These are phyloP conservation scores for Chlorella sp. DNA, from an alignment of 139 green algal genomes.

Conservation along the genomic window DNA sequence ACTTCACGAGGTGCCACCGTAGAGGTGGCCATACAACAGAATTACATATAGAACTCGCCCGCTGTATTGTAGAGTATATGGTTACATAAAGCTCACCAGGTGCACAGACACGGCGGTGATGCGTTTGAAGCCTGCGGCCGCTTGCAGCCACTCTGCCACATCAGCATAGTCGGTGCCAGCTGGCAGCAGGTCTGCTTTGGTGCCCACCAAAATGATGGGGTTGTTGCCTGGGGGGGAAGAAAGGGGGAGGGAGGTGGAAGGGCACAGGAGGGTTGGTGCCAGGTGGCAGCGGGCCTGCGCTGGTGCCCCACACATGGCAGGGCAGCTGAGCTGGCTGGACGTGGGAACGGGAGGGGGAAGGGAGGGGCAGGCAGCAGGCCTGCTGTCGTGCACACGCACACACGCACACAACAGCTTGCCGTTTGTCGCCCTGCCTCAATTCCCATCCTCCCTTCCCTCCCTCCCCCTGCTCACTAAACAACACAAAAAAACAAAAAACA, in stretches of 20 bases:
- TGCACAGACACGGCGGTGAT: conserved; percentile 76
- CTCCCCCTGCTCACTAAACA: conserved; percentile 78
- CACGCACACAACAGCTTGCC: too few relatives aligned
- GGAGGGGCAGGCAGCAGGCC: conserved; percentile 82
- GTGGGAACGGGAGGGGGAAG: too few relatives aligned
- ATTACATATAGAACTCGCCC: too few relatives aligned
- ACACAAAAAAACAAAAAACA: too few relatives aligned
- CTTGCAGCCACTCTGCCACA: conserved; percentile 81
- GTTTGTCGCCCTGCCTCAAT: too few relatives aligned
- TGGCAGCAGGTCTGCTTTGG: conserved; percentile 94
- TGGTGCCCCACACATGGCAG: conserved; percentile 79
- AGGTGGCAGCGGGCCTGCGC: conserved; percentile 88
- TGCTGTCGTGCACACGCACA: conserved; percentile 77
- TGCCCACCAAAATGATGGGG: conserved; percentile 93
- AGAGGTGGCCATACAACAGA: too few relatives aligned
- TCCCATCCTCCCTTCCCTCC: conserved; percentile 43
- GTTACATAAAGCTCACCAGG: too few relatives aligned
- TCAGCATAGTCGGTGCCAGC: conserved; percentile 48
- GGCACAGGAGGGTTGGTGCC: conserved; percentile 30
- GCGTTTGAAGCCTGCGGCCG: conserved; percentile 60
- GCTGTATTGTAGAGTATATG: too few relatives aligned
- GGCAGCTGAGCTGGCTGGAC: too few relatives aligned
- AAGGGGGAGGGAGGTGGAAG: neutral
- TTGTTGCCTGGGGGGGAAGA: conserved; percentile 69
- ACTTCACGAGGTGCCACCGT: too few relatives aligned